phyloP scores from a whole-genome alignment of 495 filamentous ascomycete species.

The Aspergillus coremiiformis region DNA sequence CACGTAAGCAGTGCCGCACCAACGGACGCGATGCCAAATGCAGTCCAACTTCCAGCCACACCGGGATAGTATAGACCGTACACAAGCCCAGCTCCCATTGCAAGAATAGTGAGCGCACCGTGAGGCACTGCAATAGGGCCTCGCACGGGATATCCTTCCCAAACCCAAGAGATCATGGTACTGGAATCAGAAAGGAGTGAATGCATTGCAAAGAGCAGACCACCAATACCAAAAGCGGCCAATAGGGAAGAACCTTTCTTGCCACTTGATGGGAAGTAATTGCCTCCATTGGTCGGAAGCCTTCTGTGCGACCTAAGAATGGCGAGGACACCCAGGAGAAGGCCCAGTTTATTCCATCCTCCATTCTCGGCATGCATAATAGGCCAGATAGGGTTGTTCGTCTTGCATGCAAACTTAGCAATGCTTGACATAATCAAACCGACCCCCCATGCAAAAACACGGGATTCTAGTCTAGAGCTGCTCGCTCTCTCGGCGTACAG shows the following conservation, averaged over 20 bases:
- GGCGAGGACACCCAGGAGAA: slow-evolving; percentile 68
- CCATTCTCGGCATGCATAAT: slow-evolving; percentile 83
- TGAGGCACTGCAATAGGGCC: slow-evolving; percentile 87
- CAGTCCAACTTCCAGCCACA: slow-evolving; percentile 70
- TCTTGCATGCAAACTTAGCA: slow-evolving; percentile 88
- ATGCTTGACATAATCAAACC: slow-evolving; percentile 79
- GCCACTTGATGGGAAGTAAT: slow-evolving; percentile 38
- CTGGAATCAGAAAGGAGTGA: slow-evolving; percentile 93
- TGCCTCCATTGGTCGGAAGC: slow-evolving; percentile 44
- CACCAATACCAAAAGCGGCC: slow-evolving; percentile 70
- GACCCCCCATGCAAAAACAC: slow-evolving; percentile 69
- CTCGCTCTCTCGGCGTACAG: slow-evolving; percentile 73
- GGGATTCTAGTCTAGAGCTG: slow-evolving; percentile 65
- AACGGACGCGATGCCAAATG: slow-evolving; percentile 66
- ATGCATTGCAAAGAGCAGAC: slow-evolving; percentile 84
- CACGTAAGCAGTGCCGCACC: slow-evolving; percentile 76
- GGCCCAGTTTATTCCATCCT: slow-evolving; percentile 82
- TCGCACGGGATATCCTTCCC: slow-evolving; percentile 90
- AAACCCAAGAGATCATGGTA: slow-evolving; percentile 99
- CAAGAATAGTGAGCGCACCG: slow-evolving; percentile 72
- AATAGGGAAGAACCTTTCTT: slow-evolving; percentile 63
- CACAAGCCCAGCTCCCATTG: slow-evolving; percentile 79
- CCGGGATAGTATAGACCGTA: slow-evolving; percentile 66
- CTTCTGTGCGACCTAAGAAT: slow-evolving; percentile 61
- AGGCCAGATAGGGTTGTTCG: slow-evolving; percentile 98